Conservation (phyloP, 352 stramenopile genomes). For the Pythium coloratum region DNA sequence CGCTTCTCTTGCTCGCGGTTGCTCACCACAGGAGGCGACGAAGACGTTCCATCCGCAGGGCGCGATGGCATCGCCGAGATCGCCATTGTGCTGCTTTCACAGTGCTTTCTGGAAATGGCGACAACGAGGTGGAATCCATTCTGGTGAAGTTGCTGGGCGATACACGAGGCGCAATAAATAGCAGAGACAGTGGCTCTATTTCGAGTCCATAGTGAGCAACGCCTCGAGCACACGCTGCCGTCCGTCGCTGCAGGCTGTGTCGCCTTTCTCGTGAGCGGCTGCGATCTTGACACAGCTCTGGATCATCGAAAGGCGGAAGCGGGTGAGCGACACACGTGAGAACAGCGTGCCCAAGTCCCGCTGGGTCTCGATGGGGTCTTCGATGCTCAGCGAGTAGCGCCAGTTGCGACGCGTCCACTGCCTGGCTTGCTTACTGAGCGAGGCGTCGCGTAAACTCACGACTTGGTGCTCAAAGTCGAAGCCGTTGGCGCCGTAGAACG, state of each 20-base stretch:
- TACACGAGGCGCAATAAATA: neutral
- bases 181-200: slow-evolving; percentile 5
- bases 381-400: slow-evolving; percentile 53
- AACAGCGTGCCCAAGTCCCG: slow-evolving; percentile 73
- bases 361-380: slow-evolving; percentile 74
- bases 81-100: neutral
- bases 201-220: slow-evolving; percentile 6
- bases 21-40: slow-evolving; percentile 1
- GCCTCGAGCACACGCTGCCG: slow-evolving; percentile 8
- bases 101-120: neutral
- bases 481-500: slow-evolving; percentile 61
- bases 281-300: slow-evolving; percentile 11
- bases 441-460: slow-evolving; percentile 48
- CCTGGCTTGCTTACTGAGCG: slow-evolving; percentile 46
- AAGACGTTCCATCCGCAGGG: neutral
- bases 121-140: neutral
- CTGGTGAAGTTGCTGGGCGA: neutral
- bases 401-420: slow-evolving; percentile 45
- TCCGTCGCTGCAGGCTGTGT: neutral
- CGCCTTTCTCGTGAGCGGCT: neutral
- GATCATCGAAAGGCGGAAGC: slow-evolving; percentile 54
- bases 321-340: slow-evolving; percentile 50
- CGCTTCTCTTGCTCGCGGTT: slow-evolving; percentile 34
- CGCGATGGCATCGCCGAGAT: neutral
- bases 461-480: slow-evolving; percentile 72